phyloP scores from a whole-genome alignment of 495 filamentous ascomycete genomes.

The Astrothelium subdiscretum region DNA sequence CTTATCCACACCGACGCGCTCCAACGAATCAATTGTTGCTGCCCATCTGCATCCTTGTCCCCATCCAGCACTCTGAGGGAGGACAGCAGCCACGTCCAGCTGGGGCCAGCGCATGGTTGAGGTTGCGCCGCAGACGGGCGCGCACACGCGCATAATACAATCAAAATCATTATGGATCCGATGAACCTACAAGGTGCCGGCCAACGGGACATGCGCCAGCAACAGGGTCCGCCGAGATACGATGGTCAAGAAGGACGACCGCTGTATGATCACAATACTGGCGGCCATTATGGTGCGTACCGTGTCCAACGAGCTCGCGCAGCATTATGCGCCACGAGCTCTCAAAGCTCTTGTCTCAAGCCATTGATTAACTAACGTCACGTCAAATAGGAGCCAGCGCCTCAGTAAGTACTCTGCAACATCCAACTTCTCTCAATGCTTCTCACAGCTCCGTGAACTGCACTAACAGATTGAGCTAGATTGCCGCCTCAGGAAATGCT shows the following conservation, averaged over 20 bases:
- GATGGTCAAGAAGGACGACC: constrained; percentile 36
- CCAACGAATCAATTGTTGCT: not conserved
- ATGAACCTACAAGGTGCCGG: not conserved
- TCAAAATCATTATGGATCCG: not conserved
- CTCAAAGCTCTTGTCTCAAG: not conserved
- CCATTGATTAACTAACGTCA: constrained; percentile 10
- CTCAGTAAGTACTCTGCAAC: constrained; percentile 44
- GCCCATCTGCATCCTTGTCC: not conserved
- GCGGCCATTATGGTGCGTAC: constrained; percentile 78
- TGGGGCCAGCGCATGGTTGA: not conserved
- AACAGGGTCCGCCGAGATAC: constrained; percentile 15
- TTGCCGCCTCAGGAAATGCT: constrained; percentile 59
- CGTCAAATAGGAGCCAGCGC: constrained; percentile 59
- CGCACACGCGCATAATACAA: not conserved
- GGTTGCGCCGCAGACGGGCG: not conserved
- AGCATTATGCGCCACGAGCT: not conserved
- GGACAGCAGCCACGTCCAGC: not conserved
- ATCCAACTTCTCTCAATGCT: constrained; percentile 1
- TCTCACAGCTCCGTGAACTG: constrained; percentile 6
- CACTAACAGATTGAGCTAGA: constrained; percentile 41
- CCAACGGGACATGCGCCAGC: not conserved
- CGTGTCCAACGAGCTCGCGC: not conserved
- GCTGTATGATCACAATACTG: constrained; percentile 67
- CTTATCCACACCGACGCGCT: not conserved
- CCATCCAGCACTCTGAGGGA: not conserved